Evolutionary conservation across 169 alveolate species (phyloP).

Genomic region (Plasmodium sp.): DNA sequence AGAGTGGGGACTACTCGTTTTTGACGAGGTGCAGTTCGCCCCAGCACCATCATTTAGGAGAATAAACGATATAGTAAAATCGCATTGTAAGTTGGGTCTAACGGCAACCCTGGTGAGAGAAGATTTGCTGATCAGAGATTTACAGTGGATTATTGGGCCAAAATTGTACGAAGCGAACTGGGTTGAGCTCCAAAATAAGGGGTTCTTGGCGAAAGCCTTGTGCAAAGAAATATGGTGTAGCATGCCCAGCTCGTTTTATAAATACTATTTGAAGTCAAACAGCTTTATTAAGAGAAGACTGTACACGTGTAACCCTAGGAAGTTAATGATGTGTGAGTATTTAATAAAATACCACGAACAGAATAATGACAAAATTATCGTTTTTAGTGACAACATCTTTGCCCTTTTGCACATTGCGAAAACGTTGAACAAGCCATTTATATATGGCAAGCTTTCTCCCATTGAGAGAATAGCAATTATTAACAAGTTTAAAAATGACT

Average conservation of each 20-base stretch:
- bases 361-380: constrained; percentile 97
- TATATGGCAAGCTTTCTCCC: constrained; percentile 92
- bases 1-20: constrained; percentile 98
- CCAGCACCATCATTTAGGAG: constrained; percentile 98
- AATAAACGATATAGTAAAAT: constrained; percentile 89
- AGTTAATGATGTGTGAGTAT: constrained; percentile 95
- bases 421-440: constrained; percentile 91
- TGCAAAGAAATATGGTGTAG: constrained; percentile 99
- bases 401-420: constrained; percentile 94
- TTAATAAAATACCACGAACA: constrained; percentile 96
- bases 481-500: constrained; percentile 90
- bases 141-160: constrained; percentile 99
- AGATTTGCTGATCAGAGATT: constrained; percentile 96
- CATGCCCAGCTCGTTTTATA: constrained; percentile 96
- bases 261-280: constrained; percentile 92
- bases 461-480: constrained; percentile 94
- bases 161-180: constrained; percentile 99
- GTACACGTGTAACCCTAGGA: constrained; percentile 98
- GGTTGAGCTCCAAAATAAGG: constrained; percentile 97
- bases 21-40: constrained; percentile 99
- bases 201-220: constrained; percentile 97
- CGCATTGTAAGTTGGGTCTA: constrained; percentile 97
- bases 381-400: constrained; percentile 97
- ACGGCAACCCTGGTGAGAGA: constrained; percentile 99
- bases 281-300: constrained; percentile 92